A percentile compares a stretch with the other conserved stretches of the same genome.
phyloP scores from a whole-genome alignment of 2,329 filamentous ascomycete genomes.

The Nigrograna mackinnonii region DNA sequence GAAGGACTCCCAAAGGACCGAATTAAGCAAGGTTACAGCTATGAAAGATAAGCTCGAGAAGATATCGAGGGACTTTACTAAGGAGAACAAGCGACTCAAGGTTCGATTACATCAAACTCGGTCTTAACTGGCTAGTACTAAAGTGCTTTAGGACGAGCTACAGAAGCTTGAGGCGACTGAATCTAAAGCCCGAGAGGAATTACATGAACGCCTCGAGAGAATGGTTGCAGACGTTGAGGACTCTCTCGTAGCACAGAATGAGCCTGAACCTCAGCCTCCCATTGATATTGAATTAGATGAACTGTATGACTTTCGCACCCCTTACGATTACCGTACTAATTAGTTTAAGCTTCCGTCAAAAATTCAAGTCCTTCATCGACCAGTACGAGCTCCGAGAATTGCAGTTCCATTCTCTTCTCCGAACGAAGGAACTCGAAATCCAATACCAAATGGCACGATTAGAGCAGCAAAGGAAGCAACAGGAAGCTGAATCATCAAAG shows the following conservation, averaged over 20 bases:
- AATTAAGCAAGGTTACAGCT: conserved; percentile 85
- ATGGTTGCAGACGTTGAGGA: conserved; percentile 85
- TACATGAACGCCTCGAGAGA: conserved; percentile 82
- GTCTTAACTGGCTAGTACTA: too few species aligned
- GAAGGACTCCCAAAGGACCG: conserved; percentile 84
- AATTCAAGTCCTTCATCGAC: conserved; percentile 93
- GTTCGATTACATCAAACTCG: too few species aligned
- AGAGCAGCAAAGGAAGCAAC: conserved; percentile 86
- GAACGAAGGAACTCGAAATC: conserved; percentile 94
- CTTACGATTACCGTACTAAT: not conserved
- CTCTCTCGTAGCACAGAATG: conserved; percentile 84
- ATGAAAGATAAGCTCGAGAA: conserved; percentile 98
- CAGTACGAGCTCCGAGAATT: conserved; percentile 95
- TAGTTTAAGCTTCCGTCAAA: conserved; percentile 61
- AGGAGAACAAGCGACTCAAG: conserved; percentile 98
- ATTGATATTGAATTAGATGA: conserved; percentile 89
- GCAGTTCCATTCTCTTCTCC: conserved; percentile 88
- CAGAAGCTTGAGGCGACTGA: conserved; percentile 87
- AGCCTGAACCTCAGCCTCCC: conserved; percentile 72
- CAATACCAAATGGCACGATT: conserved; percentile 87
- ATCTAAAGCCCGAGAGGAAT: conserved; percentile 77
- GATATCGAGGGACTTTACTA: conserved; percentile 88
- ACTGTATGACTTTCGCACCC: conserved; percentile 62
- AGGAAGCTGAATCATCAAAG: conserved; percentile 78
- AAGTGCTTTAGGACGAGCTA: conserved; percentile 76